These are phyloP conservation scores for Botrytis byssoidea DNA, from an alignment of 2,329 filamentous ascomycete species.

Conservation along the genomic window DNA sequence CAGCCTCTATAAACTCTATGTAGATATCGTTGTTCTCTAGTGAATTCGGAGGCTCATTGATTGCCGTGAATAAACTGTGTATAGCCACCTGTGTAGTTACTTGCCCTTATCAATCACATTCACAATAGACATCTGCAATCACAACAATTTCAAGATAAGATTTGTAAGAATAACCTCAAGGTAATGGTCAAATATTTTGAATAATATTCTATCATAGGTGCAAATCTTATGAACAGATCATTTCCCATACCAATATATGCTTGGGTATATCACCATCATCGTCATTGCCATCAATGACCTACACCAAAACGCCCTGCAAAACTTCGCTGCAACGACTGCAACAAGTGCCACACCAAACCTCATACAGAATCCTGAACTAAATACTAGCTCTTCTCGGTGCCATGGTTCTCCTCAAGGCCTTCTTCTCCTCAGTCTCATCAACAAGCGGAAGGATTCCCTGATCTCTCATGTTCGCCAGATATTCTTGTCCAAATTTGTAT, in stretches of 20 bases:
- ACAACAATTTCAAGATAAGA: not conserved
- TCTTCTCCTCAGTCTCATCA: slow-evolving; percentile 74
- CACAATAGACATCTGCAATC: not conserved
- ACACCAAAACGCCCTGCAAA: slow-evolving; percentile 9
- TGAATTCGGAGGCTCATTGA: not conserved
- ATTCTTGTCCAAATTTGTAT: slow-evolving; percentile 81
- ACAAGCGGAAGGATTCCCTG: slow-evolving; percentile 71
- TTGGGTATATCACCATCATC: slow-evolving; percentile 9
- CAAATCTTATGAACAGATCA: not conserved
- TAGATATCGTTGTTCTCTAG: not conserved
- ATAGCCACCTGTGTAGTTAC: not conserved
- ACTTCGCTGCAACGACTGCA: not conserved
- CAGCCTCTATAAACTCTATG: not conserved
- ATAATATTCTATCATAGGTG: not conserved
- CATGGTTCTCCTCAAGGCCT: slow-evolving; percentile 73
- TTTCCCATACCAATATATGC: not conserved
- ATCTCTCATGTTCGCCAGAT: slow-evolving; percentile 71
- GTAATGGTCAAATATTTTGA: not conserved
- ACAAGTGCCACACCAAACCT: not conserved
- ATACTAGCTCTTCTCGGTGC: slow-evolving; percentile 78
- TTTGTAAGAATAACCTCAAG: not conserved
- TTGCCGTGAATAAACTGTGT: not conserved
- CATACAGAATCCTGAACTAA: slow-evolving; percentile 37
- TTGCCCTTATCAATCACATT: not conserved
- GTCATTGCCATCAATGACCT: not conserved